Evolutionary conservation across 768 basidiomycete species (phyloP), one percentile per base, ranked within the genome.

Genomic region (Ramaria sp.): DNA sequence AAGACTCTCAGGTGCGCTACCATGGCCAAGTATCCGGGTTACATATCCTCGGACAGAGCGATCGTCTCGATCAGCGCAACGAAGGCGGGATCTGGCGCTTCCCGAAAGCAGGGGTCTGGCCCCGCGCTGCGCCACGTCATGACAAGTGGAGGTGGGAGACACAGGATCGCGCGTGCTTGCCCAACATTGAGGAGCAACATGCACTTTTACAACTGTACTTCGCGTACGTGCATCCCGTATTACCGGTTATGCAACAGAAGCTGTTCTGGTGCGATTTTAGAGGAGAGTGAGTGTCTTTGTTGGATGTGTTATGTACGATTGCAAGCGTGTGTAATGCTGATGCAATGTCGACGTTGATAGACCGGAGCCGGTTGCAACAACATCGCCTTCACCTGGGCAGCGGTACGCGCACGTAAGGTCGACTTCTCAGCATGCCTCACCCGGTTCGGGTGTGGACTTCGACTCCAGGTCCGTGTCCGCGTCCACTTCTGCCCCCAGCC

Each of bases 21-120:
- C 91, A 94, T 64, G 90, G 91, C 30, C 88, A 89, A 68, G 85
- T 80, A 4, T 88, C 86, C 58, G 89, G 90, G 1, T 68, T 92
- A 60, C 82, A 92, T 67, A 73, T 92, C 57, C 69, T 91, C n/a
- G 81, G 81, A 15, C 72, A 72, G 61, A 78, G 79, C 59, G 80
- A 81, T 51, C 75, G 82, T 45, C 67, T 75, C 53, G 86, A 87
- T 64, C 73, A 76, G 41, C 74, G 86, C 63, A 86, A 83, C 61
- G 83, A 86, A 61, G 85, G 83, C 19, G 88, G 86, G 0, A 84
- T 87, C 54, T 88, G 87, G 86, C 82, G 83, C 30, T 93, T 94
- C 70, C 90, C 91, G 0, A 84, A 83, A 62, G 86, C 90, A 2
- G 78, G 91, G n/a, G 86, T 92, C 24, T 94, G 91, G 91, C 91